Conservation (phyloP, 306 rosid genomes). For the Cyamopsis tetragonoloba region DNA sequence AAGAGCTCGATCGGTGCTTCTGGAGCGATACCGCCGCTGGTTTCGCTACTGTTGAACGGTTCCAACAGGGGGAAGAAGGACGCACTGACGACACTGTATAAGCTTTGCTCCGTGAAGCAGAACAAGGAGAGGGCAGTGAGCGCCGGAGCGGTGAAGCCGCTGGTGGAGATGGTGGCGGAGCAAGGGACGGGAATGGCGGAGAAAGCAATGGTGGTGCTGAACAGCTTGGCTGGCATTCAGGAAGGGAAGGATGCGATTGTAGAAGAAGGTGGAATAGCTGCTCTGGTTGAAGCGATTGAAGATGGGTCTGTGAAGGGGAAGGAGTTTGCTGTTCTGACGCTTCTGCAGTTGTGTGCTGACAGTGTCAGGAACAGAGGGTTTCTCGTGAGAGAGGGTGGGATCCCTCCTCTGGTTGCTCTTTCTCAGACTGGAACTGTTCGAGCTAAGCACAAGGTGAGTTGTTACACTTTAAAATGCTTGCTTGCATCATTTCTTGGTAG, state of each 20-base stretch:
- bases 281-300: conserved; percentile 83
- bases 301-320: conserved; percentile 89
- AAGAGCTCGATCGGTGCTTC: conserved; percentile 83
- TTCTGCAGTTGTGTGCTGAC: conserved; percentile 74
- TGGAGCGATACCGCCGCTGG: conserved; percentile 83
- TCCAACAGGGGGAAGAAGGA: conserved; percentile 88
- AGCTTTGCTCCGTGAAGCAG: conserved; percentile 73
- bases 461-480: too few species aligned
- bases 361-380: conserved; percentile 69
- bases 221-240: conserved; percentile 62
- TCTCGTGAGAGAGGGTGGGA: conserved; percentile 91
- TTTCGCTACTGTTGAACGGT: conserved; percentile 66
- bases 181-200: conserved; percentile 80
- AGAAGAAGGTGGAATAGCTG: conserved; percentile 86
- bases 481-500: background rate
- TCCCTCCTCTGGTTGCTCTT: conserved; percentile 89
- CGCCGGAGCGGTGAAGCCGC: conserved; percentile 87
- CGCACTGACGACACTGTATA: conserved; percentile 75
- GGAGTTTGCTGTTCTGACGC: conserved; percentile 80
- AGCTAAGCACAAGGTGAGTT: conserved; percentile 85
- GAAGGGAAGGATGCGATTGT: conserved; percentile 82
- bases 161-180: conserved; percentile 82
- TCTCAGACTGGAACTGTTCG: conserved; percentile 74
- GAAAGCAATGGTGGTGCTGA: conserved; percentile 96
- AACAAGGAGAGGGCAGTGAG: conserved; percentile 87